Base-by-base conservation (phyloP, 2,329 filamentous ascomycete species). In the Pyrenochaeta sp. region DNA sequence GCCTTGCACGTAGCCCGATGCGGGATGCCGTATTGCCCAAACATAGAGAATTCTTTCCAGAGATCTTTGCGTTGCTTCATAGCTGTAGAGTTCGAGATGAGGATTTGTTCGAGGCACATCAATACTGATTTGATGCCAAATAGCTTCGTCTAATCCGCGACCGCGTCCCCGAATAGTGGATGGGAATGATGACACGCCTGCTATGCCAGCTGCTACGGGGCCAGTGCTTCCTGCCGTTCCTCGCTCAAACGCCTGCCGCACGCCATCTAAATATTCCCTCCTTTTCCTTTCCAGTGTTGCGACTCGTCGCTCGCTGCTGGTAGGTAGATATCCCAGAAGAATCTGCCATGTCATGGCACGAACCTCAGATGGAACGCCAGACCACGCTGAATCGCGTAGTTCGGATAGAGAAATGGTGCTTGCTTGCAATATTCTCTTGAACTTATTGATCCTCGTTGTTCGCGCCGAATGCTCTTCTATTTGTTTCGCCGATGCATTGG, bases 51-150 rank as follows among this genome's bases (percentile, higher is more conserved):
- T 98, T 43, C 94, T 87, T 76, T 99, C 96, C 12, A 99, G 80
- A 1, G 92, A 97, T 49, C 93, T 83, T 74, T 99, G 95, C 0
- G 96, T 99, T 4, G 94, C 94, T 76, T 98, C 94, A 72, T 97
- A 98, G 62, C 91, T 86, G 77, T 99, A 99, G 0, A 99, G 83
- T 65, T 96, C 91, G 48, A 99, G 89, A 76, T 98, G 95, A 10
- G 95, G 95, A 72, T 97, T 98, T 3, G 95, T 99, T 45, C 95
- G 87, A 2, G 95, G 95, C 18, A 98, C 91, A 72, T 99, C 95
- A 69, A 99, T 99, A 76, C 92, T 97, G 77, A 99, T 98, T 73
- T 99, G 95, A 79, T 99, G 95, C 95, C 95, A 99, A 54, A 99
- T 88, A n/a, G 92, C 90, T 79, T 99, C 95, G 66, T 99, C 96